These are phyloP conservation scores for Raffaelea ambrosiae DNA, from an alignment of 2,329 filamentous ascomycete species.

Conservation along the genomic window DNA sequence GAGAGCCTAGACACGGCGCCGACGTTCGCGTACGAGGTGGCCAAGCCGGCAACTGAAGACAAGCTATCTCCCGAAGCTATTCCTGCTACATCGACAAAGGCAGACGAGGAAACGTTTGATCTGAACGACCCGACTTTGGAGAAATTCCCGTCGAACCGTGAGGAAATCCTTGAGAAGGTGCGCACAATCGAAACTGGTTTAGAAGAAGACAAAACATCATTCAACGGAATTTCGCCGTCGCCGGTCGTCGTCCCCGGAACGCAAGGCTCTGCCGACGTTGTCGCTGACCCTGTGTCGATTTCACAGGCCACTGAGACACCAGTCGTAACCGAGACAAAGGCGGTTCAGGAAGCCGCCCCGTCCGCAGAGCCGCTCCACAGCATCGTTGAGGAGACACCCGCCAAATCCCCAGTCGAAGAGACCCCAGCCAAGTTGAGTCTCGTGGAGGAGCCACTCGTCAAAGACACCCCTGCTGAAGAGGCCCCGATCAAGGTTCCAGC, in stretches of 20 bases:
- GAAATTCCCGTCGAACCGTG: conserved; percentile 35
- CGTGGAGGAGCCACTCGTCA: no score
- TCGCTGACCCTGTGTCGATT: conserved; percentile 23
- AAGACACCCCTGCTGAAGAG: no score
- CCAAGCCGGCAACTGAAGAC: conserved; percentile 7
- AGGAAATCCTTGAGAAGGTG: conserved; percentile 35
- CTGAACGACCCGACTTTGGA: conserved; percentile 40
- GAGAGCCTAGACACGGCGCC: conserved; percentile 18
- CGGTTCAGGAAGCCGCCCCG: not conserved
- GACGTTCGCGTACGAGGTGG: conserved; percentile 38
- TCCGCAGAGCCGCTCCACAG: conserved; percentile 30
- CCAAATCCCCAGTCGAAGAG: conserved; percentile 4
- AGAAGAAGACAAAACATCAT: conserved; percentile 27
- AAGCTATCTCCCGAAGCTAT: no score
- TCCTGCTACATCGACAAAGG: no score
- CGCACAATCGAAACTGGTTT: conserved; percentile 36
- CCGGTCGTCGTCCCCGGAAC: conserved; percentile 25
- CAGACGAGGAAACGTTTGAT: conserved; percentile 22
- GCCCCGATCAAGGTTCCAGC: not conserved
- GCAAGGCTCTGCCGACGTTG: conserved; percentile 26
- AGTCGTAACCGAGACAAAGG: not conserved
- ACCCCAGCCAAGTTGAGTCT: conserved; percentile 2
- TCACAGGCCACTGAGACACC: conserved; percentile 16
- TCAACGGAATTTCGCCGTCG: conserved; percentile 27
- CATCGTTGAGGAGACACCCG: conserved; percentile 32